These are phyloP conservation scores for Quercus phellos DNA, from an alignment of 331 rosid species.

Conservation along the genomic window DNA sequence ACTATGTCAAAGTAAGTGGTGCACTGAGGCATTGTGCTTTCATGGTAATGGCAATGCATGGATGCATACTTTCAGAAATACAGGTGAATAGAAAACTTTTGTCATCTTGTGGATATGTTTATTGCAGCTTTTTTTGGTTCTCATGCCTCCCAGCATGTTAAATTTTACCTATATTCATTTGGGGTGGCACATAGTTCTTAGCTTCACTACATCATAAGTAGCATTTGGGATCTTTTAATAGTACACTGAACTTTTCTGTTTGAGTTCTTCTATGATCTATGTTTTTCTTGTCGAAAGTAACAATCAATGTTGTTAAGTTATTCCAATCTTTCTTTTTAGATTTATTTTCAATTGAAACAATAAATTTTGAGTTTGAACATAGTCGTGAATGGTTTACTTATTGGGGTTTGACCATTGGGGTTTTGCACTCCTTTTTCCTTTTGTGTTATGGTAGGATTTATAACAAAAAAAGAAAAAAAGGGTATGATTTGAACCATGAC, in stretches of 20 bases:
- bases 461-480: neutral
- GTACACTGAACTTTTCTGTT: neutral
- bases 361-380: neutral
- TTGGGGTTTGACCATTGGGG: neutral
- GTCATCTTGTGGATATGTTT: neutral
- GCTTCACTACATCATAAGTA: neutral
- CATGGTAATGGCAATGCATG: conserved; percentile 90
- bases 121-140: neutral
- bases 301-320: neutral
- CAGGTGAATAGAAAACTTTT: conserved; percentile 45
- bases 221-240: neutral
- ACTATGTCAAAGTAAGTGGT: conserved; percentile 59
- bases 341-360: neutral
- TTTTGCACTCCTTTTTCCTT: neutral
- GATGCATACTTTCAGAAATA: conserved; percentile 78
- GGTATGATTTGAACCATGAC: neutral
- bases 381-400: neutral
- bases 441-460: neutral
- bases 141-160: neutral
- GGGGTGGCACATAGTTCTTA: neutral
- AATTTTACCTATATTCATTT: neutral
- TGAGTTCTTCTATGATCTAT: neutral
- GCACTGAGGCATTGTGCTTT: conserved; percentile 80
- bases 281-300: neutral
- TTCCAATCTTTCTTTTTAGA: neutral